Evolutionary conservation across 257 asterid genomes (phyloP).

Genomic region (Salvia splendens): DNA sequence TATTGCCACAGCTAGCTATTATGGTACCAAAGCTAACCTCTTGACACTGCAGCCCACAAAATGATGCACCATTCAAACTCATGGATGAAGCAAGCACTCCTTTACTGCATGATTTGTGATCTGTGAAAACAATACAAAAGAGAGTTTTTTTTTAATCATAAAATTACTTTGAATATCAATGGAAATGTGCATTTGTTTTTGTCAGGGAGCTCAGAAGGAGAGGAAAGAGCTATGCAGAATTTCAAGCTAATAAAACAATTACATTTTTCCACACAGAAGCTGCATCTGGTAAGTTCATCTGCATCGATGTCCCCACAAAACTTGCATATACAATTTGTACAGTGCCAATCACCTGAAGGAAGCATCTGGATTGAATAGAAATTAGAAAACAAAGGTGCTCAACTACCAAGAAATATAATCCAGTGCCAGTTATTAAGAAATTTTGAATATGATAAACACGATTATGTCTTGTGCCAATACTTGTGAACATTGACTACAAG

Average conservation of each 20-base stretch:
- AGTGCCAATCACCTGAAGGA: conserved; percentile 95
- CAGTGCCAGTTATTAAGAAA: conserved; percentile 2
- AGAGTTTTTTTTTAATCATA: conserved; percentile 17
- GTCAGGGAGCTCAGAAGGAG: conserved; percentile 3
- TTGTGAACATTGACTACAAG: neutral
- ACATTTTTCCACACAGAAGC: conserved; percentile 82
- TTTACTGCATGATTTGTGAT: conserved; percentile 70
- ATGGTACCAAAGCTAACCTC: conserved; percentile 54
- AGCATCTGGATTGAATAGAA: conserved; percentile 53
- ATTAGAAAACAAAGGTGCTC: conserved; percentile 2
- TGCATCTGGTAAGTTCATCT: conserved; percentile 57
- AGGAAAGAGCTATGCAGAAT: conserved; percentile 18
- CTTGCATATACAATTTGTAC: conserved; percentile 83
- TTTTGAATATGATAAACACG: neutral
- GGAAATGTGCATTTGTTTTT: neutral
- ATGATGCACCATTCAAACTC: conserved; percentile 51
- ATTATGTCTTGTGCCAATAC: conserved; percentile 10
- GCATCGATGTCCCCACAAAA: conserved; percentile 58
- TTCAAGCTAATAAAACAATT: conserved; percentile 34
- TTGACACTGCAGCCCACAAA: conserved; percentile 78
- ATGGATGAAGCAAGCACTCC: conserved; percentile 41
- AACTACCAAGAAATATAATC: conserved; percentile 19
- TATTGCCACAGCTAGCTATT: conserved; percentile 17
- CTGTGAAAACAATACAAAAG: conserved; percentile 41
- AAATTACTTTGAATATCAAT: neutral